Base-by-base conservation (phyloP, 257 asterid genomes). In the Hygrophila difformis region DNA sequence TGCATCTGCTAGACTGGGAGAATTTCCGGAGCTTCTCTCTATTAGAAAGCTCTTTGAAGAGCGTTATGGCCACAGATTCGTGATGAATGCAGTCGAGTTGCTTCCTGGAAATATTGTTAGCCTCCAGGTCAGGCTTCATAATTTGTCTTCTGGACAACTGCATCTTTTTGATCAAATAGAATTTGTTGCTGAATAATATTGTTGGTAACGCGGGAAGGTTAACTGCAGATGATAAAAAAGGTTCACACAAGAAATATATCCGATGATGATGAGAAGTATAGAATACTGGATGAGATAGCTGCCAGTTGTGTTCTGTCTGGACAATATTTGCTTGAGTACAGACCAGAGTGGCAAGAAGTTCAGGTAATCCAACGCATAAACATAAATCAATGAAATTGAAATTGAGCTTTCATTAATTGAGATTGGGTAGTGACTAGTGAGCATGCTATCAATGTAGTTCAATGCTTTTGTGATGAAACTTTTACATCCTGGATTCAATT, bases 91-190 rank as follows among this genome's bases (percentile, higher is more conserved):
- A 12, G 65, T 51, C 56, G 77, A 73, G 43, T 57, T 79, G 29
- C 67, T 59, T 3, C 80, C 78, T 0, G 93, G 84, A 14, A 78
- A 84, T 59, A 81, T 76, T 9, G 94, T 84, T 26, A 72, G 64
- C 55, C 55, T 49, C 39, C 84, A 84, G 93, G 96, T 79, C 36
- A 8, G 11, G 5, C 21, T 2, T 2, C 23, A 8, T 4, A 24
- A 2, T 24, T 24, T 24, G 5, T 7, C 23, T n/a, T n/a, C n/a
- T n/a, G n/a, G n/a, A n/a, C n/a, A n/a, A n/a, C n/a, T n/a, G n/a
- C n/a, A n/a, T n/a, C n/a, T n/a, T n/a, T n/a, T n/a, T n/a, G n/a
- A n/a, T n/a, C n/a, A n/a, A n/a, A n/a, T n/a, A n/a, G n/a, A n/a
- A n/a, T n/a, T 4, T 13, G 18, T 22, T 12, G 33, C 10, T 54